Evolutionary conservation across 176 grass and related monocot species (phyloP).

Genomic region (Bolboschoenus planiculmis): DNA sequence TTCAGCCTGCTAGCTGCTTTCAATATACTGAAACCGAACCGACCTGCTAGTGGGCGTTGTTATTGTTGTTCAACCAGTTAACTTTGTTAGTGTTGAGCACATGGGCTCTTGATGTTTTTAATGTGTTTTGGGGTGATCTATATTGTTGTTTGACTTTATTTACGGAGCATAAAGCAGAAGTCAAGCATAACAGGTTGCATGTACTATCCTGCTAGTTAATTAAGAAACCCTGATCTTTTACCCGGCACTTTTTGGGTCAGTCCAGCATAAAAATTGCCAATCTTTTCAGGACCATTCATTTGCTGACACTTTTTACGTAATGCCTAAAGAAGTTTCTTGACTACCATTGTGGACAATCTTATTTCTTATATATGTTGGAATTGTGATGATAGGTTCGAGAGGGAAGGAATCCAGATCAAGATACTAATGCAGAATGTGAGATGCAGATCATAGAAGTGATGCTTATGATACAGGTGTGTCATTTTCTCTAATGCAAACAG

Average conservation of each 20-base stretch:
- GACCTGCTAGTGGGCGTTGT: not conserved
- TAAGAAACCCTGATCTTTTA: not conserved
- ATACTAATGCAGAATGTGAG: slow-evolving; percentile 29
- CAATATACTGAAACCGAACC: not conserved
- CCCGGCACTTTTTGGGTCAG: not conserved
- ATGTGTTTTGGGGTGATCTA: not conserved
- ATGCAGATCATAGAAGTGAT: slow-evolving; percentile 76
- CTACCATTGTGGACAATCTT: not conserved
- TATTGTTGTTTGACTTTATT: not conserved
- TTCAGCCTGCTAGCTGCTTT: not conserved
- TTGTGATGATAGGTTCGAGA: slow-evolving; percentile 71
- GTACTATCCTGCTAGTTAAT: not conserved
- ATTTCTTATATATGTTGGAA: not conserved
- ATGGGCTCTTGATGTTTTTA: not conserved
- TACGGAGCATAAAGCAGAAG: not conserved
- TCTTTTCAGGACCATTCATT: not conserved
- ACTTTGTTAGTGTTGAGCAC: not conserved
- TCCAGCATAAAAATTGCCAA: not conserved
- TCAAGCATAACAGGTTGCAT: not conserved
- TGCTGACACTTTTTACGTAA: not conserved
- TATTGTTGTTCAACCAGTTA: not conserved
- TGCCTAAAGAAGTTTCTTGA: not conserved
- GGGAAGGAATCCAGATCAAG: slow-evolving; percentile 51
- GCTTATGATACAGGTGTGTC: slow-evolving; percentile 79
- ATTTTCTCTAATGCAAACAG: not conserved